These are phyloP conservation scores for Sclerotiophoma versabilis DNA, from an alignment of 2,329 filamentous ascomycete genomes.

Conservation along the genomic window DNA sequence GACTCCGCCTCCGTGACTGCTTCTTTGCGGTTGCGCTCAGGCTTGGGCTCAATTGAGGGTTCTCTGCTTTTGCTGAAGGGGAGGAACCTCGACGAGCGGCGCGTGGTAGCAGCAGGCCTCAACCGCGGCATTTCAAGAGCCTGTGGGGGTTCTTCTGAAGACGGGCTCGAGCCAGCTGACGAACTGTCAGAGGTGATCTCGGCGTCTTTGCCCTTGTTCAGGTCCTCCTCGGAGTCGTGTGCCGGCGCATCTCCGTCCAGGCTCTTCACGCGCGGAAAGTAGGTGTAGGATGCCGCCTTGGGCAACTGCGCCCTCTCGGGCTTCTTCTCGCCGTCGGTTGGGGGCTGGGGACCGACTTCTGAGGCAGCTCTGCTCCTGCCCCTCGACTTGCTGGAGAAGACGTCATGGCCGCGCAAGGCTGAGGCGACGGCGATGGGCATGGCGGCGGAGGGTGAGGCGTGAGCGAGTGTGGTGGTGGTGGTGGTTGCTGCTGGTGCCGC, in stretches of 20 bases:
- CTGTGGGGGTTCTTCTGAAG: constrained; percentile 46
- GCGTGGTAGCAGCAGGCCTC: constrained; percentile 40
- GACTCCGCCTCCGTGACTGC: constrained; percentile 34
- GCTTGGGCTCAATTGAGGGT: constrained; percentile 39
- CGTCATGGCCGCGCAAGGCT: constrained; percentile 39
- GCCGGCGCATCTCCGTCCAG: constrained; percentile 41
- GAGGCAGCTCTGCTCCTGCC: constrained; percentile 44
- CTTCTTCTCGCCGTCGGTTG: constrained; percentile 22
- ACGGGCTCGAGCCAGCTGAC: constrained; percentile 55
- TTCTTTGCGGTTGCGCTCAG: constrained; percentile 37
- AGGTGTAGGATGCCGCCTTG: constrained; percentile 52
- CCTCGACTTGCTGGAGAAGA: constrained; percentile 39
- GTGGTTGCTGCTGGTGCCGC: constrained; percentile 8
- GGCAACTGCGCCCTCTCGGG: constrained; percentile 41
- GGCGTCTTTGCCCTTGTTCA: constrained; percentile 33
- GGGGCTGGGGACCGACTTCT: constrained; percentile 36
- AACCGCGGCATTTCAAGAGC: constrained; percentile 41
- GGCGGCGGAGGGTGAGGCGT: constrained; percentile 19
- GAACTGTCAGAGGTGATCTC: constrained; percentile 50
- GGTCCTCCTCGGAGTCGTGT: constrained; percentile 39
- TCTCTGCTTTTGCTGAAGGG: constrained; percentile 46
- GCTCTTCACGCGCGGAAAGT: constrained; percentile 50
- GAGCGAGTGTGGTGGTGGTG: constrained; percentile 8
- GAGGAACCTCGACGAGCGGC: constrained; percentile 47
- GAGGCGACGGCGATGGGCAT: constrained; percentile 45